These are phyloP conservation scores for Stentor roeselii DNA, from an alignment of 73 alveolate species.

Conservation along the genomic window DNA sequence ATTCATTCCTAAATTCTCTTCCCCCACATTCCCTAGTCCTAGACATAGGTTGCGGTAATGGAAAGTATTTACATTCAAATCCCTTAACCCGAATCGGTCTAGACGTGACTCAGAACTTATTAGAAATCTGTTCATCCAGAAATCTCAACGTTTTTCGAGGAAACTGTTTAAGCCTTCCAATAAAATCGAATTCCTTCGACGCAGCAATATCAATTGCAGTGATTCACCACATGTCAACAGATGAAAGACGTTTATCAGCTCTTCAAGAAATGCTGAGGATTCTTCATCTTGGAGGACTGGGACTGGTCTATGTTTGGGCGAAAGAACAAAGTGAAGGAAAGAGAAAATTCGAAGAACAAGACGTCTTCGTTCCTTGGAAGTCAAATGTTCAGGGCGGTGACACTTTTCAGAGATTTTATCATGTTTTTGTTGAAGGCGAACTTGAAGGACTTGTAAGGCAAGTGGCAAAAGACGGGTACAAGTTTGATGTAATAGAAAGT, in stretches of 20 bases:
- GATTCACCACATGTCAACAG: slow-evolving; percentile 94
- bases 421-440: slow-evolving; percentile 96
- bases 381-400: slow-evolving; percentile 72
- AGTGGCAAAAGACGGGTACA: slow-evolving; percentile 20
- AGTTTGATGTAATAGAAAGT: slow-evolving; percentile 65
- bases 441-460: slow-evolving; percentile 84
- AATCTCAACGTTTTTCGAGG: slow-evolving; percentile 77
- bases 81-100: slow-evolving; percentile 84
- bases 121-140: slow-evolving; percentile 59
- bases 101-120: slow-evolving; percentile 88
- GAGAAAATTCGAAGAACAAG: slow-evolving; percentile 90
- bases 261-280: slow-evolving; percentile 81
- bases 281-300: slow-evolving; percentile 72
- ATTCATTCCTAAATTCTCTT: slow-evolving; percentile 75
- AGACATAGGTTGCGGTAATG: slow-evolving; percentile 99
- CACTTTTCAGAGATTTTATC: slow-evolving; percentile 95
- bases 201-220: slow-evolving; percentile 97
- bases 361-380: slow-evolving; percentile 97
- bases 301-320: slow-evolving; percentile 97
- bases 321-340: slow-evolving; percentile 91
- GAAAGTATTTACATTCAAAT: slow-evolving; percentile 86
- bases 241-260: slow-evolving; percentile 65
- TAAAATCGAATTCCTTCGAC: slow-evolving; percentile 76
- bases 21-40: slow-evolving; percentile 88
- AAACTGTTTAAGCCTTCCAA: slow-evolving; percentile 88